Evolutionary conservation across 495 filamentous ascomycete genomes (phyloP), one percentile per base, ranked within the genome.

Genomic region (Gamarada debralockiae): DNA sequence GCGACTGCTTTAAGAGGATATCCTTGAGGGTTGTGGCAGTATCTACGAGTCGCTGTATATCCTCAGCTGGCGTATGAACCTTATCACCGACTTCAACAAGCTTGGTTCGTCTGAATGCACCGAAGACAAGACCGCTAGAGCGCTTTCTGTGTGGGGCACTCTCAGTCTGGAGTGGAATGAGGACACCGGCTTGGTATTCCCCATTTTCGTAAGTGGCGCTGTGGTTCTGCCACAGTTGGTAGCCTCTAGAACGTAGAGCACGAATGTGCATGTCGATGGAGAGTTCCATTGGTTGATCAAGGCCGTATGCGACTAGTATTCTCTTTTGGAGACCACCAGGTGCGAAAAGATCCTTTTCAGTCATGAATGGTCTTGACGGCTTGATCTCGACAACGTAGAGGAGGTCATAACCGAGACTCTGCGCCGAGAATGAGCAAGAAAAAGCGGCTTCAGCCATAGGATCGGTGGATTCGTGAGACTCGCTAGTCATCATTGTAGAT

Each of bases 351-450:
- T 43, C 43, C 15, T 44, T 24, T n/a, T 57, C 55, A 3, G 48
- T 23, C 23, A 47, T 52, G n/a, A 22, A n/a, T 2, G 48, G 31
- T 18, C 24, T 18, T 29, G 40, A 9, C 5, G 55, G 45, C 9
- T 13, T 38, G 14, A 57, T 23, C 21, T 52, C 48, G 3, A 50
- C 48, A 20, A 38, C 55, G 20, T 57, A 57, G 10, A 52, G 22
- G 12, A 52, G 40, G 18, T 57, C 55, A 33, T 47, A 52, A 20
- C 33, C 41, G 10, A 52, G 18, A 2, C 10, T 31, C 41, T 47
- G 27, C 7, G 55, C 55, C 7, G 18, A 42, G n/a, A 3, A 9
- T 10, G 43, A 15, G 20, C 34, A 42, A 42, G 37, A 9, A 3
- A 48, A 21, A 13, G 43, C 46, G n/a, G 52, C 52, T 9, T 55